Conservation (phyloP, 495 filamentous ascomycete species). For the Penicillium atrosanguineum region DNA sequence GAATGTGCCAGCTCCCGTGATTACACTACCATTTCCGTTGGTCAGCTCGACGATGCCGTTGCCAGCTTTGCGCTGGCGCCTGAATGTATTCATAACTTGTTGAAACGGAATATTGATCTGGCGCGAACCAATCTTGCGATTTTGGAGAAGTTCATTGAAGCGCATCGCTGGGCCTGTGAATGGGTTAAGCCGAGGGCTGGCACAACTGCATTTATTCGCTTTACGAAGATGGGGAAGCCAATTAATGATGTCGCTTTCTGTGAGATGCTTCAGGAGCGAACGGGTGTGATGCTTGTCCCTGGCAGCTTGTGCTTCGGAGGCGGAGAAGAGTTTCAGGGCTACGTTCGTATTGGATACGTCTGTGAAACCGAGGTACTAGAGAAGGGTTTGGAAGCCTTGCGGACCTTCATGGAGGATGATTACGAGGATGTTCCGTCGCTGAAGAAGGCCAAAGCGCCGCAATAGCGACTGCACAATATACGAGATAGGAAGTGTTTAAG, state of each 20-base stretch:
- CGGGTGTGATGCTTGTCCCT: slow-evolving; percentile 77
- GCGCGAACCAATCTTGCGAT: slow-evolving; percentile 68
- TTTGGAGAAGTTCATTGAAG: slow-evolving; percentile 65
- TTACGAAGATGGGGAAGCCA: slow-evolving; percentile 59
- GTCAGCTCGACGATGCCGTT: slow-evolving; percentile 76
- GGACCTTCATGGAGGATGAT: slow-evolving; percentile 59
- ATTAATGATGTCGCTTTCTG: slow-evolving; percentile 75
- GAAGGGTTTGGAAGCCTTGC: slow-evolving; percentile 61
- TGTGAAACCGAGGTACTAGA: slow-evolving; percentile 66
- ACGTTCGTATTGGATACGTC: slow-evolving; percentile 78
- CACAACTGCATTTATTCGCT: slow-evolving; percentile 77
- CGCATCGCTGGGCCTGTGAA: slow-evolving; percentile 59
- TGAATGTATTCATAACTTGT: slow-evolving; percentile 61
- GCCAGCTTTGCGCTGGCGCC: slow-evolving; percentile 69
- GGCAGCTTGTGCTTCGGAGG: slow-evolving; percentile 73
- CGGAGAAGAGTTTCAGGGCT: slow-evolving; percentile 70
- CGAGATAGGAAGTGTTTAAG: not conserved
- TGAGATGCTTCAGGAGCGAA: slow-evolving; percentile 62
- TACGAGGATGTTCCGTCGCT: slow-evolving; percentile 51
- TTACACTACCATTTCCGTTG: slow-evolving; percentile 85
- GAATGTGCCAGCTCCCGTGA: slow-evolving; percentile 65
- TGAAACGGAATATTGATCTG: slow-evolving; percentile 67
- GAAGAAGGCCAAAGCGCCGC: slow-evolving; percentile 25
- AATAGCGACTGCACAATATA: slow-evolving; percentile 2
- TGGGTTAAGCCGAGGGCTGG: slow-evolving; percentile 81